A percentile compares a stretch with the other conserved stretches of the same genome.
Conservation (phyloP, 768 basidiomycete genomes). For the Mycena olivaceomarginata region DNA sequence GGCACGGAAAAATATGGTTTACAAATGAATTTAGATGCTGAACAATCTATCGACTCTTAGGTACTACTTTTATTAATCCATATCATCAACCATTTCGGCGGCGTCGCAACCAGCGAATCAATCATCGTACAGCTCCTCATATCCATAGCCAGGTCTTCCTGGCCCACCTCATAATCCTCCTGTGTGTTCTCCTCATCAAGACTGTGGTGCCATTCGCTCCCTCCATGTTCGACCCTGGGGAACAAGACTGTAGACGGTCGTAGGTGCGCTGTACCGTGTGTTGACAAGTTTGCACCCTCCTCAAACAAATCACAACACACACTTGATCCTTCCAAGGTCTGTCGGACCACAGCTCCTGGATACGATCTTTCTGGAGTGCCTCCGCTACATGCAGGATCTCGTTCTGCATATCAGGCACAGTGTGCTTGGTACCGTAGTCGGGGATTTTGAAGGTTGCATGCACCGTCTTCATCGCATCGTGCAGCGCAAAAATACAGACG, state of each 20-base stretch:
- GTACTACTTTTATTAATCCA: neutral
- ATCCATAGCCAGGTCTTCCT: neutral
- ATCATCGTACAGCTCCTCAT: neutral
- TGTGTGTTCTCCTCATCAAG: neutral
- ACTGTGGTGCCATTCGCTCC: neutral
- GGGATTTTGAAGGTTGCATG: neutral
- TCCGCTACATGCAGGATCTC: neutral
- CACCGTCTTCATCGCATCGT: too few relatives aligned
- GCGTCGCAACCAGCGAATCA: neutral
- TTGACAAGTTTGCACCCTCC: neutral
- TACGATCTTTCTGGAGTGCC: neutral
- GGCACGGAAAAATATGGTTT: neutral
- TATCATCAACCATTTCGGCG: neutral
- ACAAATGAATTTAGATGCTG: neutral
- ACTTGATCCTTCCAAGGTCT: neutral
- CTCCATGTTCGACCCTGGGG: neutral
- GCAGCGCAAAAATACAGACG: too few relatives aligned
- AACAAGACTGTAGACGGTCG: neutral
- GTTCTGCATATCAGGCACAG: neutral
- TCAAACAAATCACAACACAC: neutral
- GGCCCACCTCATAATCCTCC: neutral
- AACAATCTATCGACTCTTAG: neutral
- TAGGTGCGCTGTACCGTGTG: neutral
- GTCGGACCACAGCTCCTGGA: neutral
- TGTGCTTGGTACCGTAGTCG: neutral